Percentiles rank a stretch among this genome's conserved stretches.
Conservation (phyloP, 768 basidiomycete species). For the Holtermanniella nyarrowii region DNA sequence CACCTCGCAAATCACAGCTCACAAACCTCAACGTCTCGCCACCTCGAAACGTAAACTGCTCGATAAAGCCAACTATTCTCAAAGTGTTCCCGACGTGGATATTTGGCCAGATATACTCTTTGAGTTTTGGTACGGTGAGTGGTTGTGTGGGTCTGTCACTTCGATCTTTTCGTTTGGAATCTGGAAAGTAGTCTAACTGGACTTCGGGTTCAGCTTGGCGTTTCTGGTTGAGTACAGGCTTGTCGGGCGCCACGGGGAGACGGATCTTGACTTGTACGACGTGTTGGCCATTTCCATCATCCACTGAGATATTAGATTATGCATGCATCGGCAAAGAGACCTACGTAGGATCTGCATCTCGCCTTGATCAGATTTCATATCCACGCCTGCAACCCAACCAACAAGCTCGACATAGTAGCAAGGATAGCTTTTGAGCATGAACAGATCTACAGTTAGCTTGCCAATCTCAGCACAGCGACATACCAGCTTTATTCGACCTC, state of each 20-base stretch:
- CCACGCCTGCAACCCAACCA: constrained; percentile 30
- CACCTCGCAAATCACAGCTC: constrained; percentile 18
- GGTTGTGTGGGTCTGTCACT: not conserved
- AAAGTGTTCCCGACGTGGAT: constrained; percentile 28
- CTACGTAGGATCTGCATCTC: too few relatives aligned
- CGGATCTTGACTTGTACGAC: constrained; percentile 15
- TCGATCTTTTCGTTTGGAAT: too few relatives aligned
- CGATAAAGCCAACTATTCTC: constrained; percentile 24
- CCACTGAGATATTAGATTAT: constrained; percentile 12
- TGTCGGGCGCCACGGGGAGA: constrained; percentile 2
- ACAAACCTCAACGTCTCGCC: constrained; percentile 25
- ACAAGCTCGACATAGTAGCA: constrained; percentile 31
- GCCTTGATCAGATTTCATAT: not conserved
- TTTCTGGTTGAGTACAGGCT: not conserved
- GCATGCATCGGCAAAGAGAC: too few relatives aligned
- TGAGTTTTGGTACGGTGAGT: not conserved
- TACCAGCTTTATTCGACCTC: too few relatives aligned
- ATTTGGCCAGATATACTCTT: constrained; percentile 16
- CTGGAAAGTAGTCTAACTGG: too few relatives aligned
- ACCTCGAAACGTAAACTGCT: constrained; percentile 21
- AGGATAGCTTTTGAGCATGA: constrained; percentile 22
- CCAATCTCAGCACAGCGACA: too few relatives aligned
- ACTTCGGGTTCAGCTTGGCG: not conserved
- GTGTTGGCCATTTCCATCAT: constrained; percentile 29
- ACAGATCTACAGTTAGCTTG: constrained; percentile 19